Percentiles rank a stretch among this genome's conserved stretches.
These are phyloP conservation scores for Cryptomeria japonica DNA, from an alignment of 75 land plant genomes.

Conservation along the genomic window DNA sequence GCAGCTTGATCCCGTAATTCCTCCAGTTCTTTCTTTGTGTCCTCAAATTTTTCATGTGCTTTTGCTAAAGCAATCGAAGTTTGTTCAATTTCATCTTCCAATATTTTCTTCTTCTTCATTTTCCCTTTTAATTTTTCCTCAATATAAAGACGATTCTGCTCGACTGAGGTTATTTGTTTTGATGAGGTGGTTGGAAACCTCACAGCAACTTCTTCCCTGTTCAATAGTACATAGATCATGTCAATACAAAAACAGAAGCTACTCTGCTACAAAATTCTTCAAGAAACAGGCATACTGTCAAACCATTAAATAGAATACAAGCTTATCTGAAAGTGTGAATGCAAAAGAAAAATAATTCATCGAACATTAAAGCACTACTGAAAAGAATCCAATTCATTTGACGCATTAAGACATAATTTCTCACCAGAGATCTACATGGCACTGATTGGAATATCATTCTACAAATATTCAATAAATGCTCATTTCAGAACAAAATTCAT, in stretches of 20 bases:
- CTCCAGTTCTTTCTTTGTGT: slow-evolving; percentile 22
- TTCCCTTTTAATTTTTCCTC: too few species aligned
- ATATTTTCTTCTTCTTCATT: slow-evolving; percentile 11
- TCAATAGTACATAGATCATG: not conserved
- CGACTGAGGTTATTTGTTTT: too few species aligned
- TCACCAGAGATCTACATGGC: not conserved
- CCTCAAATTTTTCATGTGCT: slow-evolving; percentile 19
- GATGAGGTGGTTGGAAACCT: too few species aligned
- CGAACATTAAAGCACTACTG: too few species aligned
- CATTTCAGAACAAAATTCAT: not conserved
- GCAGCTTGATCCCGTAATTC: not conserved
- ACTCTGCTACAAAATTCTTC: not conserved
- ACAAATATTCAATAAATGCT: not conserved
- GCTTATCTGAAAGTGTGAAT: too few species aligned
- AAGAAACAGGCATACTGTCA: not conserved
- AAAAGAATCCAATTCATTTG: not conserved
- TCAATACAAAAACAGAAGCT: not conserved
- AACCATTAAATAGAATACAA: not conserved
- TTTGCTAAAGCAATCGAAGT: slow-evolving; percentile 22
- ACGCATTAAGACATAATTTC: not conserved
- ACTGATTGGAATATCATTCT: not conserved
- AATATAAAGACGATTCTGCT: too few species aligned
- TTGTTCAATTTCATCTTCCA: slow-evolving; percentile 45
- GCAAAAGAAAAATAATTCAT: too few species aligned
- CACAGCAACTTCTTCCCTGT: too few species aligned